Evolutionary conservation across 2,329 filamentous ascomycete genomes (phyloP).

Genomic region (Xylariaceae sp.): DNA sequence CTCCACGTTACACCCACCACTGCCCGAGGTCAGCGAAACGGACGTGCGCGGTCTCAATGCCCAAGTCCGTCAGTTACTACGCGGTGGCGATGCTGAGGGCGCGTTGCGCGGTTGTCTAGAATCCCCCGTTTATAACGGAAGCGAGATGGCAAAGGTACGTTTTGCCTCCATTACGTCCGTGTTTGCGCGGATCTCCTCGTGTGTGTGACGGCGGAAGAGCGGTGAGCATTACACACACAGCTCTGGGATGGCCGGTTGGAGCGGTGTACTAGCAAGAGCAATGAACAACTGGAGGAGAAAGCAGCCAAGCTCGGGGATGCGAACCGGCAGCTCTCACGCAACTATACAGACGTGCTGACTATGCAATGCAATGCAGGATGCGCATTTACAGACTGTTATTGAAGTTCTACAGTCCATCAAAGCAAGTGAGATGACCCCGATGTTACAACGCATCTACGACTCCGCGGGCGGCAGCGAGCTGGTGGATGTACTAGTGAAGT

Average conservation of each 20-base stretch:
- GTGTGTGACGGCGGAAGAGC: slow-evolving; percentile 8
- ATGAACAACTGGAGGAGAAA: slow-evolving; percentile 5
- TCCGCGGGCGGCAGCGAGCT: slow-evolving; percentile 76
- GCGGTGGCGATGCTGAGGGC: slow-evolving; percentile 81
- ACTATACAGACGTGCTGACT: slow-evolving; percentile 8
- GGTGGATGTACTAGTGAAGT: slow-evolving; percentile 95
- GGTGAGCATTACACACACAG: slow-evolving; percentile 6
- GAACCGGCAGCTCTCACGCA: slow-evolving; percentile 15
- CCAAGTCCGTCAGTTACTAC: slow-evolving; percentile 81
- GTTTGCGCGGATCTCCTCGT: slow-evolving; percentile 2
- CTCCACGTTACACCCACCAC: slow-evolving; percentile 71
- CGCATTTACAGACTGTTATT: slow-evolving; percentile 79
- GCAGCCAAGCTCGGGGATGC: slow-evolving; percentile 5
- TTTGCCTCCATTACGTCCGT: background rate
- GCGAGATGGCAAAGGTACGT: slow-evolving; percentile 52
- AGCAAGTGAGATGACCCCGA: slow-evolving; percentile 87
- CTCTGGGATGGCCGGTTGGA: slow-evolving; percentile 5
- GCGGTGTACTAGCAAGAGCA: slow-evolving; percentile 9
- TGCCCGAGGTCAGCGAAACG: slow-evolving; percentile 65
- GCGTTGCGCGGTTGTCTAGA: slow-evolving; percentile 80
- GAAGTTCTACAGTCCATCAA: slow-evolving; percentile 96
- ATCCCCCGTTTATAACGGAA: slow-evolving; percentile 68
- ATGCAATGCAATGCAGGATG: slow-evolving; percentile 51
- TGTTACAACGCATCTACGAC: slow-evolving; percentile 74
- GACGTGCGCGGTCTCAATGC: slow-evolving; percentile 72